Percentiles rank a stretch among this genome's conserved stretches.
Evolutionary conservation across 805 yeast species (phyloP).

Genomic region (Saccharomycopsis sp.): DNA sequence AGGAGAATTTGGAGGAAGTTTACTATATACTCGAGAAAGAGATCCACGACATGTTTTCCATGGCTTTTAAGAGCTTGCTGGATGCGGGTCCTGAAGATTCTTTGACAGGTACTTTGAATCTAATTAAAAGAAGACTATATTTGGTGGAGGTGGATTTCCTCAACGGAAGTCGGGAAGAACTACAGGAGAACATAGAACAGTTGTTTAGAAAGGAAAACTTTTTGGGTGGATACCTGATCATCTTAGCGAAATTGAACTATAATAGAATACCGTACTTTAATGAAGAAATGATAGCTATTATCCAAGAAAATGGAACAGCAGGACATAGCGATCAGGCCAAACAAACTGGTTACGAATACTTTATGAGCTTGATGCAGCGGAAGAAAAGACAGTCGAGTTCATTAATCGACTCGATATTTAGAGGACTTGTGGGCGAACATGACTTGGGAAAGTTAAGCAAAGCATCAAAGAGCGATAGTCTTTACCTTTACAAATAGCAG

Average conservation of each 20-base stretch:
- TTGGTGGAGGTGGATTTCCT: neutral
- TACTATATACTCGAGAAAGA: neutral
- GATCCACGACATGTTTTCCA: neutral
- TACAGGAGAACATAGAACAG: neutral
- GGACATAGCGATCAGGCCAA: neutral
- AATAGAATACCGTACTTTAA: constrained; percentile 4
- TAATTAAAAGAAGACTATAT: neutral
- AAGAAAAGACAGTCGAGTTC: neutral
- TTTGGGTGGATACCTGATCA: neutral
- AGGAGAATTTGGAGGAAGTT: neutral
- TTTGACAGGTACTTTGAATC: neutral
- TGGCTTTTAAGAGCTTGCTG: neutral
- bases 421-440: constrained; percentile 1
- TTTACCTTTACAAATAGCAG: neutral
- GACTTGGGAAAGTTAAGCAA: neutral
- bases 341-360: neutral
- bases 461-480: neutral
- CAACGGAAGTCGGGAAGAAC: neutral
- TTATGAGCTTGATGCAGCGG: neutral
- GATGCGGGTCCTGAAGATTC: neutral
- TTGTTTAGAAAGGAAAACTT: neutral
- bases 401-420: constrained; percentile 2
- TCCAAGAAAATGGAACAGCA: neutral
- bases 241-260: constrained; percentile 1
- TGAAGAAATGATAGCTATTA: neutral